Percentiles rank a stretch among this genome's conserved stretches.
phyloP scores from a whole-genome alignment of 1,139 yeast species.

The Lodderomyces elongisporus region DNA sequence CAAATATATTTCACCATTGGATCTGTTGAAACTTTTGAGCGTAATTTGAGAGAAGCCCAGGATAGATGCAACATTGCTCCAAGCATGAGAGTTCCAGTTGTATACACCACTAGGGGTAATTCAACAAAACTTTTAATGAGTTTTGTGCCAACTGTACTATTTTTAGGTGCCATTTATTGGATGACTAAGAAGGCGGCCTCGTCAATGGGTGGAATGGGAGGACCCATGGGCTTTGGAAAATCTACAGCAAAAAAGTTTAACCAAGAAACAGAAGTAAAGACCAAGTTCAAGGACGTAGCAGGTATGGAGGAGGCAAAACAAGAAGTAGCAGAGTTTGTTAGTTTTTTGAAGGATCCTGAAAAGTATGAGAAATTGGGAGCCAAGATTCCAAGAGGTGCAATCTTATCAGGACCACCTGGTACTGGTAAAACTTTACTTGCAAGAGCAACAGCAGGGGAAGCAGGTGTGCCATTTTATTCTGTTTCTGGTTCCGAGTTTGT shows the following conservation, averaged over 20 bases:
- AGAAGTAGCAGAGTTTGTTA: conserved; percentile 96
- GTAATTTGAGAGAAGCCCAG: conserved; percentile 72
- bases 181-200: conserved; percentile 50
- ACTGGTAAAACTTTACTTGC: conserved; percentile 97
- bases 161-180: conserved; percentile 82
- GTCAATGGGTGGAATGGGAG: conserved; percentile 58
- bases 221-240: conserved; percentile 74
- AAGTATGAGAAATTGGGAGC: conserved; percentile 93
- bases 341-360: conserved; percentile 80
- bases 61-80: conserved; percentile 59
- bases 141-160: conserved; percentile 72
- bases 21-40: conserved; percentile 86
- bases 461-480: conserved; percentile 91
- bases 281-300: conserved; percentile 89
- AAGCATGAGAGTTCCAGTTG: conserved; percentile 74
- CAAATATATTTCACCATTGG: conserved; percentile 70
- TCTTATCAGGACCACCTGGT: conserved; percentile 98
- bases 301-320: conserved; percentile 98
- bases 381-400: conserved; percentile 96
- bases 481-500: conserved; percentile 98
- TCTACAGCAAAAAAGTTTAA: conserved; percentile 88
- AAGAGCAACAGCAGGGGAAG: conserved; percentile 99
- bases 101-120: conserved; percentile 67
- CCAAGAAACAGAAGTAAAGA: conserved; percentile 85
- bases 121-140: conserved; percentile 60